A percentile compares a stretch with the other conserved stretches of the same genome.
These are phyloP conservation scores for Tolypocladium tundrense DNA, from an alignment of 2,329 filamentous ascomycete genomes.

Conservation along the genomic window DNA sequence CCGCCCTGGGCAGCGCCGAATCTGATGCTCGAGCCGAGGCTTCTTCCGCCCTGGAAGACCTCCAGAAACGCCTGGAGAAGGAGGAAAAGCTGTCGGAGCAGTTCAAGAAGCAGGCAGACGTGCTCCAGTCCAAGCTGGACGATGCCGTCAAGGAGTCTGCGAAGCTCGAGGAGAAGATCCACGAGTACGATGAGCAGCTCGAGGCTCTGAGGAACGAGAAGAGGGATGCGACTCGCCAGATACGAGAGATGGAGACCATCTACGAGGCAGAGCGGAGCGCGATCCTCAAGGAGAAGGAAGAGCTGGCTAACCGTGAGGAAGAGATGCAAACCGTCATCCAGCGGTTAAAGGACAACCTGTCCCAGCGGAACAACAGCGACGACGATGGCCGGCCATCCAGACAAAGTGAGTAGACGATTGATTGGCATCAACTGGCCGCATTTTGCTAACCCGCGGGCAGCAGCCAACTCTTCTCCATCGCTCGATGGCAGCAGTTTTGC, in stretches of 20 bases:
- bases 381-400: conserved; percentile 49
- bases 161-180: conserved; percentile 76
- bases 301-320: conserved; percentile 72
- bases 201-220: conserved; percentile 77
- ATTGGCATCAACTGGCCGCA: background rate
- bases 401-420: conserved; percentile 35
- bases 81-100: conserved; percentile 71
- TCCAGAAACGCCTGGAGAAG: conserved; percentile 72
- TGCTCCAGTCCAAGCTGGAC: conserved; percentile 77
- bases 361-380: conserved; percentile 55
- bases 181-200: conserved; percentile 77
- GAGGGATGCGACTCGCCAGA: conserved; percentile 70
- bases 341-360: conserved; percentile 79
- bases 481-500: conserved; percentile 74
- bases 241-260: conserved; percentile 83
- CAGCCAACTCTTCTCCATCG: conserved; percentile 51
- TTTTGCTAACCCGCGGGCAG: conserved; percentile 11
- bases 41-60: conserved; percentile 67
- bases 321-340: conserved; percentile 87
- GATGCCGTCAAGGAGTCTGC: conserved; percentile 75
- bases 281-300: conserved; percentile 86
- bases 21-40: conserved; percentile 72
- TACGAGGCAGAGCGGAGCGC: conserved; percentile 84
- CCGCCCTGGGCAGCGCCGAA: conserved; percentile 41
- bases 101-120: conserved; percentile 72